A percentile compares a stretch with the other conserved stretches of the same genome.
Evolutionary conservation across 495 filamentous ascomycete genomes (phyloP).

Genomic region (Geoglossum glabrum): DNA sequence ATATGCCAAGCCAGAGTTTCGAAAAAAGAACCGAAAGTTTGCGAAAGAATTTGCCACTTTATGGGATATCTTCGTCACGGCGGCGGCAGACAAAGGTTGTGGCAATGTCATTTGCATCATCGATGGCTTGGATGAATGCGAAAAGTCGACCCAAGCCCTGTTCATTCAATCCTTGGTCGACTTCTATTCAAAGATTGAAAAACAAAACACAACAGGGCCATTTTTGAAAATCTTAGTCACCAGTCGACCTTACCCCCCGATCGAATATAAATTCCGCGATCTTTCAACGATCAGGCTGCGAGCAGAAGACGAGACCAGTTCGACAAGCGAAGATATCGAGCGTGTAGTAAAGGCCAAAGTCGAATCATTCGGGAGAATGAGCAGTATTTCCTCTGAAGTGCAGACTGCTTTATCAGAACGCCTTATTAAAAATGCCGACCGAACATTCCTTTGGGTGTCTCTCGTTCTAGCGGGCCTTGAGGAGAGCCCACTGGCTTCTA

Average conservation of each 20-base stretch:
- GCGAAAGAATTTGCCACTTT: neutral
- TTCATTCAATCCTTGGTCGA: neutral
- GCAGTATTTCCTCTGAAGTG: neutral
- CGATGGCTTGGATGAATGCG: neutral
- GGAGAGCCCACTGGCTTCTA: neutral
- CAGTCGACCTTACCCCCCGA: neutral
- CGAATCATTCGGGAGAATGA: neutral
- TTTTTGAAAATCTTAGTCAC: neutral
- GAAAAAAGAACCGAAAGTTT: neutral
- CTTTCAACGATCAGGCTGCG: neutral
- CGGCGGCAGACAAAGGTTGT: neutral
- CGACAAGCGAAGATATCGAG: neutral
- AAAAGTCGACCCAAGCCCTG: neutral
- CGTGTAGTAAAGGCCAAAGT: neutral
- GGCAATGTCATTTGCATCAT: neutral
- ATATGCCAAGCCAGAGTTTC: constrained; percentile 5
- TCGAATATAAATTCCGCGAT: neutral
- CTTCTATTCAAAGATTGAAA: neutral
- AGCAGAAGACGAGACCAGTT: neutral
- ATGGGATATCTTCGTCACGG: neutral
- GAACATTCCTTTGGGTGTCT: neutral
- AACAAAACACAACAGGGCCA: neutral
- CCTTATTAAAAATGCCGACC: neutral
- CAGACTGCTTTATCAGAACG: neutral
- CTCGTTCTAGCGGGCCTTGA: neutral